Percentiles rank a stretch among this genome's conserved stretches.
Evolutionary conservation across 2,329 filamentous ascomycete species (phyloP).

Genomic region (Lomentospora prolificans): DNA sequence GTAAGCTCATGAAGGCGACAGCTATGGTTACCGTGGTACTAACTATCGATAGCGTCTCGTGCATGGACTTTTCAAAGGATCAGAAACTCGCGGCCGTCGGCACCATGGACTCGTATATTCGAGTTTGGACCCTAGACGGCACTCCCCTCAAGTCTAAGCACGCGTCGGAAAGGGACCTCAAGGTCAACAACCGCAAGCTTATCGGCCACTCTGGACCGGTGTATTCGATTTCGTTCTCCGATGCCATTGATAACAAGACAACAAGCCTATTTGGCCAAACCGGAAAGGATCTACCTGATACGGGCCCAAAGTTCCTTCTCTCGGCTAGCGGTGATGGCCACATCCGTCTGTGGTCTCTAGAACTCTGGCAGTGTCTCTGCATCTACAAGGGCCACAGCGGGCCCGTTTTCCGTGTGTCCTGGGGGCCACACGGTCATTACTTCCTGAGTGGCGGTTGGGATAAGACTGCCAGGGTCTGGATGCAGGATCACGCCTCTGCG

Average conservation of each 20-base stretch:
- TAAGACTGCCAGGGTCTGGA: conserved; percentile 83
- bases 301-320: conserved; percentile 64
- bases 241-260: conserved; percentile 45
- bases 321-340: conserved; percentile 83
- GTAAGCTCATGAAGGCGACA: conserved; percentile 36
- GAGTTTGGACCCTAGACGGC: conserved; percentile 86
- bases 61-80: conserved; percentile 91
- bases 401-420: conserved; percentile 78
- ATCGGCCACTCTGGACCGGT: conserved; percentile 87
- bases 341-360: conserved; percentile 84
- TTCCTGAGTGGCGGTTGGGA: conserved; percentile 84
- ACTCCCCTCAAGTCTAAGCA: conserved; percentile 64
- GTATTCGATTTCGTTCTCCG: conserved; percentile 81
- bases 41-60: conserved; percentile 56
- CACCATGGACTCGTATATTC: conserved; percentile 89
- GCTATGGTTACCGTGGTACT: background rate
- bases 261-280: conserved; percentile 40
- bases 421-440: conserved; percentile 92
- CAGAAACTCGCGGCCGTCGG: conserved; percentile 78
- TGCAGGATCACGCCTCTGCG: conserved; percentile 83
- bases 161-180: conserved; percentile 45
- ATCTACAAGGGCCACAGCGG: conserved; percentile 90
- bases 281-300: conserved; percentile 34
- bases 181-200: conserved; percentile 57
- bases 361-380: conserved; percentile 85